These are phyloP conservation scores for Yamadazyma scolyti DNA, from an alignment of 805 yeast species.

Conservation along the genomic window DNA sequence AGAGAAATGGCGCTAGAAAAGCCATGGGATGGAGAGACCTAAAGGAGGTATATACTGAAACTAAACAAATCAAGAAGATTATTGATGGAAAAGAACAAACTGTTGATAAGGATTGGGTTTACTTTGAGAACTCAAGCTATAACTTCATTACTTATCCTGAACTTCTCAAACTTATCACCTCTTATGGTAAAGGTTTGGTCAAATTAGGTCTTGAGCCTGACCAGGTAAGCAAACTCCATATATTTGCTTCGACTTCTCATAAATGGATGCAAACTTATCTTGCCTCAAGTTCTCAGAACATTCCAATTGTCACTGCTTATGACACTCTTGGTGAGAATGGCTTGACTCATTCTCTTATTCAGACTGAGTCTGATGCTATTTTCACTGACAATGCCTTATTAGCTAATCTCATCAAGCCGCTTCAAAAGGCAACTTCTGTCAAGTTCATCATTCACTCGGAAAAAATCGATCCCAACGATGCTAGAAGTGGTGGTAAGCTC, in stretches of 20 bases:
- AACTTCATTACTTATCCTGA: constrained; percentile 60
- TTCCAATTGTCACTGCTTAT: constrained; percentile 93
- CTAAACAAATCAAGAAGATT: constrained; percentile 66
- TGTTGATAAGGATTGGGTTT: constrained; percentile 85
- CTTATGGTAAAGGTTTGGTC: constrained; percentile 72
- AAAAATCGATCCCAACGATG: constrained; percentile 55
- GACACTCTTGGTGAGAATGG: constrained; percentile 92
- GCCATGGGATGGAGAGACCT: constrained; percentile 80
- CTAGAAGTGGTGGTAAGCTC: constrained; percentile 57
- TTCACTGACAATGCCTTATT: constrained; percentile 82
- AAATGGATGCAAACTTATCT: constrained; percentile 88
- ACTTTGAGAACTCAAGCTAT: constrained; percentile 75
- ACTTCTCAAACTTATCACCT: constrained; percentile 45
- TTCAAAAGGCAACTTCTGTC: constrained; percentile 57
- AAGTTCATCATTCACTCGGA: constrained; percentile 72
- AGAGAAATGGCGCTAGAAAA: constrained; percentile 47
- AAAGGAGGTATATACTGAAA: constrained; percentile 70
- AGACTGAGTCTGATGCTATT: constrained; percentile 75
- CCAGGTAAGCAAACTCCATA: constrained; percentile 63
- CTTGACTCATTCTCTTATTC: constrained; percentile 76
- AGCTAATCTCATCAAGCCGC: constrained; percentile 63
- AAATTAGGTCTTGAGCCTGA: constrained; percentile 67
- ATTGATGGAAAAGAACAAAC: constrained; percentile 71
- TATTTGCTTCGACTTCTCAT: constrained; percentile 84
- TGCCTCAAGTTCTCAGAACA: constrained; percentile 72